Conservation (phyloP, 2,329 filamentous ascomycete genomes). For the Neonectria hederae region DNA sequence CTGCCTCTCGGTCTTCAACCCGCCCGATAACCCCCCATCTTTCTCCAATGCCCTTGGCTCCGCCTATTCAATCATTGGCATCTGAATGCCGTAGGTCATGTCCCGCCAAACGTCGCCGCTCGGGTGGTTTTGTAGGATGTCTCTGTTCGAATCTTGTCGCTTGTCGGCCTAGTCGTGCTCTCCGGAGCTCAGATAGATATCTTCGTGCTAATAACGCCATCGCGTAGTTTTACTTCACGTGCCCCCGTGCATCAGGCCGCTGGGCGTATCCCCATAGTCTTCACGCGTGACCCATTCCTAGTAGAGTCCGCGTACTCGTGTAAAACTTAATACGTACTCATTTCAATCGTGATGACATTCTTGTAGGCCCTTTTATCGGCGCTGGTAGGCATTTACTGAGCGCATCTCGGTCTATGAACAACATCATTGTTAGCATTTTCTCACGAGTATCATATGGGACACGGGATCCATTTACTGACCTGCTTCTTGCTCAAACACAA, state of each 20-base stretch:
- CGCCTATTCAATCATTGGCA: conserved; percentile 16
- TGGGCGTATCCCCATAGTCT: conserved; percentile 30
- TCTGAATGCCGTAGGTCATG: conserved; percentile 8
- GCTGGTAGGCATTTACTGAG: conserved; percentile 64
- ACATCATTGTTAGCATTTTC: conserved; percentile 23
- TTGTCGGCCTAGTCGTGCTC: conserved; percentile 7
- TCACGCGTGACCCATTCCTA: conserved; percentile 19
- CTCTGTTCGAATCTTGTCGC: not conserved
- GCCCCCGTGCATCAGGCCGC: conserved; percentile 14
- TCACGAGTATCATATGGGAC: not conserved
- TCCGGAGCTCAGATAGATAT: conserved; percentile 4
- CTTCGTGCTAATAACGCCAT: not conserved
- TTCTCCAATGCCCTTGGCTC: conserved; percentile 7
- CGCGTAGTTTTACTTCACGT: conserved; percentile 2
- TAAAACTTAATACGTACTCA: conserved; percentile 29
- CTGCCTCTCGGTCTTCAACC: not conserved
- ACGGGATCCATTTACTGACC: conserved; percentile 62
- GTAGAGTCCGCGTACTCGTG: conserved; percentile 15
- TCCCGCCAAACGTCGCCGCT: conserved; percentile 16
- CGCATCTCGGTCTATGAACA: conserved; percentile 61
- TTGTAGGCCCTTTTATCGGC: conserved; percentile 59
- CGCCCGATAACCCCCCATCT: not conserved
- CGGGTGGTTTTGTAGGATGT: not conserved
- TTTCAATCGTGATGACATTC: conserved; percentile 47
- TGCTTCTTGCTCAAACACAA: conserved; percentile 82